Evolutionary conservation across 2,329 filamentous ascomycete genomes (phyloP).

Genomic region (Penicillium sp.): DNA sequence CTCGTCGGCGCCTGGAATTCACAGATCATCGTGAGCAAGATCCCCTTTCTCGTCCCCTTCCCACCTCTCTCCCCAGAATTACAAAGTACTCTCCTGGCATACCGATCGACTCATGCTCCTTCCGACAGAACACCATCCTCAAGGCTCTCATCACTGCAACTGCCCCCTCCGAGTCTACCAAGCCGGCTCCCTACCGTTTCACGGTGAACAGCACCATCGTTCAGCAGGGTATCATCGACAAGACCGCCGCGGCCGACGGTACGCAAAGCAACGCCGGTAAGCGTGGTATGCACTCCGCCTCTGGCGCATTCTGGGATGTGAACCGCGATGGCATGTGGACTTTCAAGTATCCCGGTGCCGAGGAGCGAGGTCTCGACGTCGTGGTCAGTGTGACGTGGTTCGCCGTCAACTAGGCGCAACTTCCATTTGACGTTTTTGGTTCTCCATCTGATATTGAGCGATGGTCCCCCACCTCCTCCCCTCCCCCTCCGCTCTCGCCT

Average conservation of each 20-base stretch:
- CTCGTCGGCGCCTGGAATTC: slow-evolving; percentile 87
- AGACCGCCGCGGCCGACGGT: slow-evolving; percentile 50
- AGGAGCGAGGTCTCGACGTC: slow-evolving; percentile 44
- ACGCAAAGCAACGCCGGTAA: slow-evolving; percentile 63
- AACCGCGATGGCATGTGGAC: slow-evolving; percentile 51
- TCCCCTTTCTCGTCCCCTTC: background rate
- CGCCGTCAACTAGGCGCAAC: slow-evolving; percentile 24
- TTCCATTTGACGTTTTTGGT: background rate
- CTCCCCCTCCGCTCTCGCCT: too few species aligned
- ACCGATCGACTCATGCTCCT: background rate
- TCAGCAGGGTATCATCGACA: slow-evolving; percentile 64
- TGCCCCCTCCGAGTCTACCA: slow-evolving; percentile 29
- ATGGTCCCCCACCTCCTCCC: too few species aligned
- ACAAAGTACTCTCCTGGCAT: background rate
- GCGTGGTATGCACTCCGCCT: slow-evolving; percentile 58
- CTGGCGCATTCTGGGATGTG: slow-evolving; percentile 47
- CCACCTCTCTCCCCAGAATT: too few species aligned
- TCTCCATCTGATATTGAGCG: background rate
- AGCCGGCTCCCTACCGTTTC: slow-evolving; percentile 72
- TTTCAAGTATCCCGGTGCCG: slow-evolving; percentile 45
- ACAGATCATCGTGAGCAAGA: slow-evolving; percentile 70
- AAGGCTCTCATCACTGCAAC: slow-evolving; percentile 40
- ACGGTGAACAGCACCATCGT: slow-evolving; percentile 98
- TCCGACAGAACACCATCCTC: slow-evolving; percentile 34
- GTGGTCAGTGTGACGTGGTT: slow-evolving; percentile 48